Conservation (phyloP, 169 alveolate genomes). For the Haemoproteus tartakovskyi region DNA sequence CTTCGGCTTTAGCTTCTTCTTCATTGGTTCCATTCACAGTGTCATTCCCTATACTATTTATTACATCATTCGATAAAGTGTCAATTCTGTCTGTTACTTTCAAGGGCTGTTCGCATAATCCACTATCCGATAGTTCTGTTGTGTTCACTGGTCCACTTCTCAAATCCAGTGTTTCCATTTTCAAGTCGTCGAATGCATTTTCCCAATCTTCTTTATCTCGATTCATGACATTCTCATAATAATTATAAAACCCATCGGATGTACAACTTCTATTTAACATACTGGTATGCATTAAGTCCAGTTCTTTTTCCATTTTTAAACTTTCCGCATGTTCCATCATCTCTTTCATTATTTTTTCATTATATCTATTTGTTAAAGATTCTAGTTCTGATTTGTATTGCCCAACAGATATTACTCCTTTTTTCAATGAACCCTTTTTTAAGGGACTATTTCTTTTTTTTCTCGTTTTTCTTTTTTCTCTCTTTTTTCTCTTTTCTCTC, state of each 20-base stretch:
- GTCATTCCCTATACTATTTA: no score
- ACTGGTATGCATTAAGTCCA: neutral
- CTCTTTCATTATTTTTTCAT: conserved; percentile 45
- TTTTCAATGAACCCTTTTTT: neutral
- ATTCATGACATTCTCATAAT: no score
- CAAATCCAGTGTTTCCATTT: no score
- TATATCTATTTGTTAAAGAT: conserved; percentile 32
- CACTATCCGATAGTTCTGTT: no score
- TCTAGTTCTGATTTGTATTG: conserved; percentile 36
- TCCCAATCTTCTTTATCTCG: no score
- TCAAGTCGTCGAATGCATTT: no score
- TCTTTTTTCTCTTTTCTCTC: conserved; percentile 3
- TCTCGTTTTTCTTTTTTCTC: neutral
- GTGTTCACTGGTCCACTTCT: no score
- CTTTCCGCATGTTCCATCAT: conserved; percentile 33
- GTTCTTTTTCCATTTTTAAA: neutral
- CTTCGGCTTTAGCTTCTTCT: no score
- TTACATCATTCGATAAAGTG: no score
- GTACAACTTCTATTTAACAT: neutral
- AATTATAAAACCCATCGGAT: neutral
- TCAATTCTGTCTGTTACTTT: no score
- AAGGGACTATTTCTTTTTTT: neutral
- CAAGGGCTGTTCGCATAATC: no score
- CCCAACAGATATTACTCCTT: conserved; percentile 47
- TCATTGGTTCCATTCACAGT: no score